Base-by-base conservation (phyloP, 2,329 filamentous ascomycete genomes). In the Parasarocladium wereldwijsianum region DNA sequence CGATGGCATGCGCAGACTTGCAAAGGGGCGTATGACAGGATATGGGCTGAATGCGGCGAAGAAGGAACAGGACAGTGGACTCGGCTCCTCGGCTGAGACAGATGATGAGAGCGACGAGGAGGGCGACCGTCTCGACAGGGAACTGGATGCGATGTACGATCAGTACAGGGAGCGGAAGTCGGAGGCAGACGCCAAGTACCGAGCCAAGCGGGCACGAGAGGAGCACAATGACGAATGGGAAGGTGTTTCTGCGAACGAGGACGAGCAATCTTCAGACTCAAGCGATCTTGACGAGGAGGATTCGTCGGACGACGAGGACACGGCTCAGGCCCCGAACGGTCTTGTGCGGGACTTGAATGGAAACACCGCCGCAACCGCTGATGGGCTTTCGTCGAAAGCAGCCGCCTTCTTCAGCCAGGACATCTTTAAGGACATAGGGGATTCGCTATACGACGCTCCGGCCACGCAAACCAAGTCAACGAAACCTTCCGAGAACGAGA, bases 351-450 rank as follows among this genome's bases (percentile, higher is more conserved):
- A 58, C 28, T 40, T 60, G 9, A 52, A 59, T 30, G 44, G 44
- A 32, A 57, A 62, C 6, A 55, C 54, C 4, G 55, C 58, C 21
- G 60, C 63, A 9, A 14, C 8, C 8, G 52, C 57, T 6, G 60
- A 42, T 29, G 45, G 48, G 3, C 62, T 96, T n/a, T 93, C 85
- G 3, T 86, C 76, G 50, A 72, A 84, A 38, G 90, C 90, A 7
- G 70, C 77, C 8, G 69, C 78, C 36, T 98, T 98, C 58, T 98
- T 98, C 51, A 79, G 81, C 43, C 87, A 94, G 49, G 86, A 94
- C 40, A 78, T 98, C 23, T 98, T 98, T 62, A 76, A 86, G 41
- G 82, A 75, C 22, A 74, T 96, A 32, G 71, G 73, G 14, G 80
- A 71, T 0, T 52, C 31, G 8, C 28, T 33, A 8, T 21, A 30